Base-by-base conservation (phyloP, 768 basidiomycete species). In the Leucocoprinus leucothites region DNA sequence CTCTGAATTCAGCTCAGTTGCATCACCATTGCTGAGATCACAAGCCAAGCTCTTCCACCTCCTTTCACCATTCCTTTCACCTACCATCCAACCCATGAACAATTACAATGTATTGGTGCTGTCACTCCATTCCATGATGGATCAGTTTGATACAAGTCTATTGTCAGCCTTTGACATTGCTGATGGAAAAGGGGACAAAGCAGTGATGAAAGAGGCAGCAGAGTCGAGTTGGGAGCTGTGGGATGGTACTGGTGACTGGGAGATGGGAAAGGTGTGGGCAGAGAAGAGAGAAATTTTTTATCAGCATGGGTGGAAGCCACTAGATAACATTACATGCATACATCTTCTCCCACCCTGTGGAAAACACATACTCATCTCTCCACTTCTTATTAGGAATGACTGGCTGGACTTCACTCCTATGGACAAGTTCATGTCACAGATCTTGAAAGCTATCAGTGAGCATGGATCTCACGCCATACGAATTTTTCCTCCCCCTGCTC, bases 221-320 rank as follows among this genome's bases (percentile, higher is more conserved):
- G 82, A 82, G 53, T 82, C 90, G 0, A 87, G 90, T 63, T 98
- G 94, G 94, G 82, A 88, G 58, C 82, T 97, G 0, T 89, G 87
- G 81, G 78, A 79, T 53, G 69, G 60, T 13, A 55, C 57, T 14
- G 67, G 74, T 9, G 89, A 92, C 55, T 95, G 91, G 91, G 95
- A 96, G 69, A 85, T 97, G 77, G 91, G 91, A 0, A 87, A 92
- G 60, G 87, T 95, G 16, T 99, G 96, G 92, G 86, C 91, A 1
- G 95, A 99, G 71, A 95, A 96, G 74, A 75, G 89, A 43, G 94
- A 96, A 67, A 85, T 98, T 19, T 94, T 98, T 62, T 98, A 96
- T 68, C 88, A 94, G 59, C 84, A 81, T 6, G 78, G 80, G 47
- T 94, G 91, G 87, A 80, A 89, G 58, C 82, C 94, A 0, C 66